Base-by-base conservation (phyloP, 2,329 filamentous ascomycete species). In the Aphanocladium album region DNA sequence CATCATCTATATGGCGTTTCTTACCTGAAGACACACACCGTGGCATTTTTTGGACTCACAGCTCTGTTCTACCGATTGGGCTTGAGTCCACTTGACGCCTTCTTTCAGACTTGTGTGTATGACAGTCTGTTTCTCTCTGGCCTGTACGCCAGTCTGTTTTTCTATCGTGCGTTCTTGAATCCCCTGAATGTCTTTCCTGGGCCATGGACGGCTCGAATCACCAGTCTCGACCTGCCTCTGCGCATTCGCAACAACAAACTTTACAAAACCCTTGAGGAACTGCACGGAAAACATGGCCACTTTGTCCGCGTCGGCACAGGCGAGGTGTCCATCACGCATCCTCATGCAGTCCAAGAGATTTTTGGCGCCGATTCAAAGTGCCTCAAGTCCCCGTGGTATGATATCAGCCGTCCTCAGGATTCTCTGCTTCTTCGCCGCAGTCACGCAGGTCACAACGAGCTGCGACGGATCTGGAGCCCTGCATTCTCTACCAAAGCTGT, bases 381-480 rank as follows among this genome's bases (percentile, higher is more conserved):
- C 33, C 17, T 35, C 4, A 55, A 55, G 52, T 37, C 23, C n/a
- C 30, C 37, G 14, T 55, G 52, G 52, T 55, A 55, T 27, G 52
- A 55, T 30, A 55, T 55, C 37, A 55, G 52, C 33, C 52, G 52
- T 5, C 52, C 52, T n/a, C 52, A 55, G 33, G 52, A 55, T 23
- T 55, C 52, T 12, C 52, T 55, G n/a, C 52, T 55, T 6, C 52
- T 55, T 41, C 52, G 52, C 23, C 14, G 52, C 27, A 55, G 25
- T 12, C 21, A 23, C 12, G 39, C 33, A 11, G 52, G 52, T 12
- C 52, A 55, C 33, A 35, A 27, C 6, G 52, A 55, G 37, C 52
- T 55, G 23, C 52, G 52, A n/a, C 23, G 30, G 3, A 35, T 55
- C n/a, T 55, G 52, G 52, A 55, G 52, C 21, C 30, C 30, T 55